Conservation (phyloP, 768 basidiomycete genomes). For the Boletales sp. region DNA sequence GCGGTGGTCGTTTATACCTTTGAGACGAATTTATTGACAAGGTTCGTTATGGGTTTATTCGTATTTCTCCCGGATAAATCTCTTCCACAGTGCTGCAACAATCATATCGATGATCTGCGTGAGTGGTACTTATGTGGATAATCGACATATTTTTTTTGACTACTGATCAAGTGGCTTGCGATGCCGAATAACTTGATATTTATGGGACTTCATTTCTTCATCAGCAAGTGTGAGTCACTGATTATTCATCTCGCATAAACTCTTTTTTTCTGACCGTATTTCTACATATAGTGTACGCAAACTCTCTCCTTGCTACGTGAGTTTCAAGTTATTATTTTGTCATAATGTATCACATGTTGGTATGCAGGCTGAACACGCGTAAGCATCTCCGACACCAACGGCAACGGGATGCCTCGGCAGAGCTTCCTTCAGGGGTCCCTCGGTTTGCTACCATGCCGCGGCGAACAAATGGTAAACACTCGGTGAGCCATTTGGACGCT, state of each 20-base stretch:
- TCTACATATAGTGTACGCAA: constrained; percentile 44
- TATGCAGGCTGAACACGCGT: constrained; percentile 36
- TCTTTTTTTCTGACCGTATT: neutral
- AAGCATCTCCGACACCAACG: constrained; percentile 30
- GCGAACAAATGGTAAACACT: constrained; percentile 1
- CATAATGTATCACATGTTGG: neutral
- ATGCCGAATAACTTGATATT: constrained; percentile 48
- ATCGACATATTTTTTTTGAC: neutral
- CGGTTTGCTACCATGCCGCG: constrained; percentile 21
- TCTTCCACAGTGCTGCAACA: constrained; percentile 34
- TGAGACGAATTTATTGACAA: constrained; percentile 50
- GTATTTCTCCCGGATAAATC: neutral
- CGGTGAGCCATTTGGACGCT: constrained; percentile 10
- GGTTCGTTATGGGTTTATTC: constrained; percentile 23
- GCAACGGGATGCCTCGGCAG: constrained; percentile 27
- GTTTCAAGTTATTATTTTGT: neutral
- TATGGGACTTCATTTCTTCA: constrained; percentile 51
- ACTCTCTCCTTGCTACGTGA: constrained; percentile 46
- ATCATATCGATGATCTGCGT: constrained; percentile 43
- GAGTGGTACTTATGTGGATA: constrained; percentile 8
- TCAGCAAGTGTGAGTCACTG: constrained; percentile 42
- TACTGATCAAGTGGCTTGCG: constrained; percentile 37
- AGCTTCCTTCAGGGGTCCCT: constrained; percentile 24
- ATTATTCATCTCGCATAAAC: neutral
- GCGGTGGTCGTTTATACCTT: constrained; percentile 48